Conservation (phyloP, 352 stramenopile genomes). For the Pythium coloratum region DNA sequence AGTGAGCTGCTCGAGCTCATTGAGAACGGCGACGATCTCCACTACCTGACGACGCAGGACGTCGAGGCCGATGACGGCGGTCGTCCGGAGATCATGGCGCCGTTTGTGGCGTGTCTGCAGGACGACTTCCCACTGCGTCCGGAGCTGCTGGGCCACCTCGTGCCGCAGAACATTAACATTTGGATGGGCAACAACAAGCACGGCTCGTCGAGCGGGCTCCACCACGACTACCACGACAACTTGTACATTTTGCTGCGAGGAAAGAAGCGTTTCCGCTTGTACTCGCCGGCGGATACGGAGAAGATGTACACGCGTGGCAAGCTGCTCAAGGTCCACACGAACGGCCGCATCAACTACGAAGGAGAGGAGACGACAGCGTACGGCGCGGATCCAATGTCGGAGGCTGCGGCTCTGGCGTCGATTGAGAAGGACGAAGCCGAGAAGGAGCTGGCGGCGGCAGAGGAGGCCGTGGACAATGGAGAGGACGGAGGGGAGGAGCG, state of each 20-base stretch:
- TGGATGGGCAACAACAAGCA: conserved; percentile 94
- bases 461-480: conserved; percentile 49
- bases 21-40: conserved; percentile 61
- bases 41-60: conserved; percentile 92
- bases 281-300: conserved; percentile 84
- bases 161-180: conserved; percentile 95
- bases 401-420: conserved; percentile 52
- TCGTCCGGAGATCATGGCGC: conserved; percentile 80
- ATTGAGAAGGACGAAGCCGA: conserved; percentile 71
- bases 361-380: conserved; percentile 84
- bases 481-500: conserved; percentile 46
- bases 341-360: conserved; percentile 96
- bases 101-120: conserved; percentile 76
- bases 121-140: conserved; percentile 86
- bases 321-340: conserved; percentile 88
- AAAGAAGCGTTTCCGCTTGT: conserved; percentile 95
- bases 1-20: conserved; percentile 73
- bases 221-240: conserved; percentile 99
- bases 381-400: conserved; percentile 60
- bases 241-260: conserved; percentile 95
- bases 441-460: conserved; percentile 53
- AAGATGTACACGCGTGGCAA: conserved; percentile 92
- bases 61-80: conserved; percentile 76
- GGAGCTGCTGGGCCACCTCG: conserved; percentile 82
- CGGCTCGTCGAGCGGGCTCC: conserved; percentile 89